Percentiles rank a stretch among this genome's conserved stretches.
Evolutionary conservation across 257 asterid genomes (phyloP).

Genomic region (Henckelia pumila): DNA sequence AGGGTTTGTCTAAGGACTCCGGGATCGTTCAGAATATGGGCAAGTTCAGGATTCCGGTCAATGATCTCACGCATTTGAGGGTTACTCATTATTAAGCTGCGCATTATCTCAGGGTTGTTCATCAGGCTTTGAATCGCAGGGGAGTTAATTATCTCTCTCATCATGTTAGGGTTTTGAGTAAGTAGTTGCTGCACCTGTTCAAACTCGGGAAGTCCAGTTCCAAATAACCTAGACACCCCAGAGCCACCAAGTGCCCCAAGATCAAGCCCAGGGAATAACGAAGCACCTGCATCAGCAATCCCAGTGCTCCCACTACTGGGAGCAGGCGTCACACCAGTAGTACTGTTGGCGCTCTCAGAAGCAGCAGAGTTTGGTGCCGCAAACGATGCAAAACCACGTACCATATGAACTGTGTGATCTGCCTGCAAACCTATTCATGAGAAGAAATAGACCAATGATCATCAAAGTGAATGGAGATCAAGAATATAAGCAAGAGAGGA

Average conservation of each 20-base stretch:
- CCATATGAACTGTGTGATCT: constrained; percentile 66
- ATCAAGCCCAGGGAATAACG: constrained; percentile 43
- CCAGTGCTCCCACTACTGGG: constrained; percentile 36
- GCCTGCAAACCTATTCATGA: constrained; percentile 48
- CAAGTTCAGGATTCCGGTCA: constrained; percentile 68
- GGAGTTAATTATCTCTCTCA: constrained; percentile 55
- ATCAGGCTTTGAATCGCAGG: constrained; percentile 53
- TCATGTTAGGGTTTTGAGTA: constrained; percentile 55
- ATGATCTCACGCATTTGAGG: constrained; percentile 73
- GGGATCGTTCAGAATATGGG: constrained; percentile 63
- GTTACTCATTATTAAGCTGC: constrained; percentile 57
- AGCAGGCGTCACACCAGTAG: constrained; percentile 31
- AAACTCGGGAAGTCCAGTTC: constrained; percentile 52
- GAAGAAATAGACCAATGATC: constrained; percentile 1
- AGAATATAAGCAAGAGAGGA: neutral
- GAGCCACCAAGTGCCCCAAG: constrained; percentile 38
- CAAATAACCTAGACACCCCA: constrained; percentile 46
- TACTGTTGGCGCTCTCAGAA: constrained; percentile 28
- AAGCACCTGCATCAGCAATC: constrained; percentile 40
- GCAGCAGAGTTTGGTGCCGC: constrained; percentile 34
- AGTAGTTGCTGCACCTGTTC: constrained; percentile 57
- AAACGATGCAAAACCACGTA: constrained; percentile 55
- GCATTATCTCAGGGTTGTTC: constrained; percentile 62
- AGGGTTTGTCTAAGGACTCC: constrained; percentile 55
- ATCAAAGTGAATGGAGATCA: constrained; percentile 13